Percentiles rank a stretch among this genome's conserved stretches.
These are phyloP conservation scores for Botrytis galanthina DNA, from an alignment of 2,329 filamentous ascomycete genomes.

Conservation along the genomic window DNA sequence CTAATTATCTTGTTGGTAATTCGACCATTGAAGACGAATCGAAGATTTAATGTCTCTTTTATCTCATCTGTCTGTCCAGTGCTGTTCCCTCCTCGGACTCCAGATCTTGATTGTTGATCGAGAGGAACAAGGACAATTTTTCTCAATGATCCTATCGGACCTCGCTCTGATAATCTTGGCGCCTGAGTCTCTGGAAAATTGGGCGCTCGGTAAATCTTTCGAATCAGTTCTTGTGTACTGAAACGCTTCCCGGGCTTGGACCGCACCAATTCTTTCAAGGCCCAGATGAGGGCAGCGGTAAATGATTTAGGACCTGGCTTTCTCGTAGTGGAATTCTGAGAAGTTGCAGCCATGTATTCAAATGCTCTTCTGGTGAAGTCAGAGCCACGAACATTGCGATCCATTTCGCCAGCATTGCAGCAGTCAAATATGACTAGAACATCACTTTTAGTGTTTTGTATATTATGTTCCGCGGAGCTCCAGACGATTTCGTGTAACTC, in stretches of 20 bases:
- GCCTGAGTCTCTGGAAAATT: conserved; percentile 22
- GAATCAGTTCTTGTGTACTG: not conserved
- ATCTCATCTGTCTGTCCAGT: not conserved
- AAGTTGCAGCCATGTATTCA: conserved; percentile 26
- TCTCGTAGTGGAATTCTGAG: conserved; percentile 22
- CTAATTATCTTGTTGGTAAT: not conserved
- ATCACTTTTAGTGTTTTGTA: conserved; percentile 20
- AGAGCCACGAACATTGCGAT: not conserved
- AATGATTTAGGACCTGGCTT: conserved; percentile 17
- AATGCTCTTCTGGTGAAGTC: conserved; percentile 22
- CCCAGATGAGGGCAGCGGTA: conserved; percentile 8
- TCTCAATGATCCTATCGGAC: not conserved
- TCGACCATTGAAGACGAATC: not conserved
- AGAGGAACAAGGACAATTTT: conserved; percentile 15
- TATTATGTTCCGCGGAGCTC: conserved; percentile 3
- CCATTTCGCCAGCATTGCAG: conserved; percentile 26
- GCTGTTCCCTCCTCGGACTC: not conserved
- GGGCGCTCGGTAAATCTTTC: conserved; percentile 19
- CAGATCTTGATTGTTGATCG: not conserved
- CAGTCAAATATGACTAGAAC: conserved; percentile 29
- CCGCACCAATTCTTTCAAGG: not conserved
- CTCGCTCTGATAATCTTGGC: conserved; percentile 7
- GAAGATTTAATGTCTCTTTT: not conserved
- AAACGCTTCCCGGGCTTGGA: not conserved
- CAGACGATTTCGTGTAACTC: conserved; percentile 6